A percentile compares a stretch with the other conserved stretches of the same genome.
phyloP scores from a whole-genome alignment of 768 basidiomycete species.

The Amanita fuliginea region DNA sequence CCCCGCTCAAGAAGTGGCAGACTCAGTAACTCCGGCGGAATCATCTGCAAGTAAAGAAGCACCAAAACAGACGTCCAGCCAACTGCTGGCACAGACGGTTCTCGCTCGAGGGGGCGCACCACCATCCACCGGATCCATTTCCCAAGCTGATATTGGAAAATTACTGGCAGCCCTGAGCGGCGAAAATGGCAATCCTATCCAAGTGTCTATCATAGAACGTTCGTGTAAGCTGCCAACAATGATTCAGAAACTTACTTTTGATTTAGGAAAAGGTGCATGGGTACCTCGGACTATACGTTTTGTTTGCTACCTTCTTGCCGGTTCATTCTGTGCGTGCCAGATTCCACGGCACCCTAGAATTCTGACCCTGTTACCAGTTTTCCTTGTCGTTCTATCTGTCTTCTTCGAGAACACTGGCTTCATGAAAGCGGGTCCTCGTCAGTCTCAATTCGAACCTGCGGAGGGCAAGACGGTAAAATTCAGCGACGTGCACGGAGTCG shows the following conservation, averaged over 20 bases:
- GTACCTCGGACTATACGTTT: constrained; percentile 54
- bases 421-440: constrained; percentile 77
- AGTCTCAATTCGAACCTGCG: constrained; percentile 73
- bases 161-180: constrained; percentile 30
- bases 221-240: constrained; percentile 18
- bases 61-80: constrained; percentile 18
- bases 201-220: constrained; percentile 80
- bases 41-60: constrained; percentile 6
- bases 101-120: constrained; percentile 21
- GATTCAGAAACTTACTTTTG: neutral
- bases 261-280: constrained; percentile 58
- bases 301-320: constrained; percentile 40
- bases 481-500: constrained; percentile 93
- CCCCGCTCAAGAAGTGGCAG: constrained; percentile 7
- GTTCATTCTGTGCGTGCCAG: constrained; percentile 50
- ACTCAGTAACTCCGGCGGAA: constrained; percentile 8
- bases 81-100: constrained; percentile 37
- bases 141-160: constrained; percentile 27
- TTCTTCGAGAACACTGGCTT: constrained; percentile 90
- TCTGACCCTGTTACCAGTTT: constrained; percentile 30
- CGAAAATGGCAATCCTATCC: constrained; percentile 50
- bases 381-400: constrained; percentile 79
- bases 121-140: constrained; percentile 14
- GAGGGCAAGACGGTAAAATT: constrained; percentile 82
- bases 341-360: neutral